Evolutionary conservation across 139 green algal species (phyloP), one percentile per base, ranked within the genome.

Genomic region (Pedinophyceae sp.): DNA sequence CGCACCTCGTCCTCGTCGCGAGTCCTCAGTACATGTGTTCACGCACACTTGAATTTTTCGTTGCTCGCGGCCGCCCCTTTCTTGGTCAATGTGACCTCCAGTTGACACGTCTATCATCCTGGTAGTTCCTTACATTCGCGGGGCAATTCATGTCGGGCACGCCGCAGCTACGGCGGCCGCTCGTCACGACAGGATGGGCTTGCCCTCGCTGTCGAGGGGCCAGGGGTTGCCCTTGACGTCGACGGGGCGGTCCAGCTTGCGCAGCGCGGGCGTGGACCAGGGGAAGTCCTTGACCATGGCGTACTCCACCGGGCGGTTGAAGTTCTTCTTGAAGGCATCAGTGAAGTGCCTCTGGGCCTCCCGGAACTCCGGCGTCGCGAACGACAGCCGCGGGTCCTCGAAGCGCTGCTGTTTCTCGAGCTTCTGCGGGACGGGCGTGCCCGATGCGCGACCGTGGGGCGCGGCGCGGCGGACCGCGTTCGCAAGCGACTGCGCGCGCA

Each of bases 361-460:
- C 62, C 89, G 93, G 74, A 95, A 95, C 68, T 94, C 87, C 3
- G 87, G 86, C 13, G 87, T 95, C 24, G 78, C 86, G 54, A 95
- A 95, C 27, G 71, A 89, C 2, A 95, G 67, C 5, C 87, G 62
- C 0, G 87, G 87, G 59, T 95, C 87, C 58, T 93, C 82, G 50
- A 88, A 75, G 56, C 83, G 75, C 7, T 75, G 62, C 58, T 82
- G 62, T 13, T 93, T 76, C 64, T 92, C 76, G 38, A 95, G 62
- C 82, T 94, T 68, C 43, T 60, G 3, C 19, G 10, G 26, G 1
- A 40, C 17, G 23, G 1, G 24, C 20, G 28, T 52, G 20, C 16
- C 45, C 10, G 24, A 52, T 18, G 13, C 43, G 52, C 30, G n/a
- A 22, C 28, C 53, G n/a, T 48, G 7, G 20, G 34, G 34, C 34